A percentile compares a stretch with the other conserved stretches of the same genome.
Evolutionary conservation across 2,329 filamentous ascomycete species (phyloP).

Genomic region (Periconia digitata): DNA sequence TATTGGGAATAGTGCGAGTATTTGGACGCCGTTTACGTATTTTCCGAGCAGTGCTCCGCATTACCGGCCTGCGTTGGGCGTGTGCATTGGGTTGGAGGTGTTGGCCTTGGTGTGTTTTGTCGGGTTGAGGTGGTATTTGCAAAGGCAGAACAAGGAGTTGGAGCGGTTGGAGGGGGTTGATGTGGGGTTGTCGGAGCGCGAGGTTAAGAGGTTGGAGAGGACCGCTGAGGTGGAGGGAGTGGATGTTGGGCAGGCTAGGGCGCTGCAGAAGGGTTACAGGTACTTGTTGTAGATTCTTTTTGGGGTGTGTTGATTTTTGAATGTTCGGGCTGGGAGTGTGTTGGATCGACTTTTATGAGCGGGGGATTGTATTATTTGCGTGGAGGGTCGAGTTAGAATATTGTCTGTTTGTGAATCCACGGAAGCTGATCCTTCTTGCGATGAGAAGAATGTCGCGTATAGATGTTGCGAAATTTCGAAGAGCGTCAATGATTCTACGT

Average conservation of each 20-base stretch:
- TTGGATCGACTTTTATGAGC: background rate
- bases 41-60: constrained; percentile 17
- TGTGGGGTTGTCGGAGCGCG: constrained; percentile 48
- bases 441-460: too few species aligned
- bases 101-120: constrained; percentile 19
- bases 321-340: background rate
- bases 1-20: constrained; percentile 55
- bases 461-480: too few species aligned
- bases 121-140: constrained; percentile 17
- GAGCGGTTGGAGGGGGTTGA: constrained; percentile 55
- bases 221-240: constrained; percentile 57
- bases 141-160: constrained; percentile 53
- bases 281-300: constrained; percentile 32
- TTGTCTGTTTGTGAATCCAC: too few species aligned
- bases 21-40: constrained; percentile 51
- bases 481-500: too few species aligned
- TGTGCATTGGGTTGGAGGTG: constrained; percentile 22
- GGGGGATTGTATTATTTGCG: too few species aligned
- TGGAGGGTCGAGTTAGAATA: too few species aligned
- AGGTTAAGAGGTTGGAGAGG: constrained; percentile 55
- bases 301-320: background rate
- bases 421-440: too few species aligned
- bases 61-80: constrained; percentile 22
- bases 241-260: constrained; percentile 51
- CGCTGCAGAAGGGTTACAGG: constrained; percentile 57